Conservation (phyloP, 2,329 filamentous ascomycete species). For the Capronia epimyces region DNA sequence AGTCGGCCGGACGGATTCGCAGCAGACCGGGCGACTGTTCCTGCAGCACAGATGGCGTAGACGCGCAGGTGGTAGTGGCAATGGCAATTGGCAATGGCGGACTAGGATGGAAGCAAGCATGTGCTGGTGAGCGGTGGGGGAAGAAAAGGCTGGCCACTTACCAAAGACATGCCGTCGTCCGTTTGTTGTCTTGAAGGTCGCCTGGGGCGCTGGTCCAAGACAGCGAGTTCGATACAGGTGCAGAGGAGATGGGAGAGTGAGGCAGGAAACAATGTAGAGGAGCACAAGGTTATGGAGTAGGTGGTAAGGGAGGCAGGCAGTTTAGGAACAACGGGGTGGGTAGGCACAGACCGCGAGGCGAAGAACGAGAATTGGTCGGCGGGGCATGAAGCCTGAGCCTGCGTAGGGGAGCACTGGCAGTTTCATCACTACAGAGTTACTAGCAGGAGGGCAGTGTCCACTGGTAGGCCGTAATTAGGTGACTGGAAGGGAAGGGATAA, state of each 20-base stretch:
- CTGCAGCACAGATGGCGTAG: not conserved
- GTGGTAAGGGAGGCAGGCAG: not conserved
- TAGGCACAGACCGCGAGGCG: not conserved
- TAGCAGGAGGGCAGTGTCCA: not conserved
- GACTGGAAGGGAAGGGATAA: not conserved
- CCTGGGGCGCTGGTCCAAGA: constrained; percentile 11
- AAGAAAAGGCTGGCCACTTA: constrained; percentile 13
- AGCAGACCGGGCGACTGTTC: not conserved
- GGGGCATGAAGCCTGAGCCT: too few relatives aligned
- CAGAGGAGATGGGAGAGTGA: constrained; percentile 16
- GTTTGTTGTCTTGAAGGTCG: not conserved
- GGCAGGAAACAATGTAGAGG: constrained; percentile 3
- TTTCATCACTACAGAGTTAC: not conserved
- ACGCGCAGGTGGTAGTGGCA: not conserved
- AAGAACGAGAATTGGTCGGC: not conserved
- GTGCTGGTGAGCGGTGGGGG: constrained; percentile 22
- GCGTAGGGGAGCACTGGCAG: too few relatives aligned
- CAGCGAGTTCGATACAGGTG: constrained; percentile 6
- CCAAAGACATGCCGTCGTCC: constrained; percentile 20
- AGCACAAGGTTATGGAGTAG: not conserved
- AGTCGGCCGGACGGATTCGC: not conserved
- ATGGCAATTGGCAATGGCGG: constrained; percentile 6
- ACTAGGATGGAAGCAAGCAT: constrained; percentile 23
- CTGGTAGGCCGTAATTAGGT: too few relatives aligned
- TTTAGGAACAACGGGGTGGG: not conserved